Conservation (phyloP, 2,329 filamentous ascomycete genomes). For the Aquanectria penicillioides region DNA sequence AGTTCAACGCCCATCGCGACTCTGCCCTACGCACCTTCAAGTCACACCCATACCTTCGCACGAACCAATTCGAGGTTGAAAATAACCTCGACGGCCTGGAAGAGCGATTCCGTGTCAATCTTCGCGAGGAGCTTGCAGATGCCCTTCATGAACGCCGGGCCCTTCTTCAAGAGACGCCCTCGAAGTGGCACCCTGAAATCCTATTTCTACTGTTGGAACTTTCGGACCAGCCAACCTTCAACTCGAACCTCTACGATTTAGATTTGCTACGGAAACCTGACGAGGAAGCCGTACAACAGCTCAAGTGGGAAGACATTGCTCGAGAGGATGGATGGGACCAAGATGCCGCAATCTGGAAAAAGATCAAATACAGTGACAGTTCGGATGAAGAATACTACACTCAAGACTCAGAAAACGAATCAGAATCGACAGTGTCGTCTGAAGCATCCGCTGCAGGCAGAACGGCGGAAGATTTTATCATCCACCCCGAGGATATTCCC, state of each 20-base stretch:
- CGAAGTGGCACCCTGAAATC: constrained; percentile 81
- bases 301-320: constrained; percentile 85
- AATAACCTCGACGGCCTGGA: constrained; percentile 76
- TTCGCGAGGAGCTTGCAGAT: constrained; percentile 82
- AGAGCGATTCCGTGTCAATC: constrained; percentile 85
- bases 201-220: constrained; percentile 82
- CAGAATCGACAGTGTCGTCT: constrained; percentile 44
- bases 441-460: constrained; percentile 36
- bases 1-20: constrained; percentile 59
- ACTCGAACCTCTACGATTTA: constrained; percentile 73
- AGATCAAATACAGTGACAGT: constrained; percentile 73
- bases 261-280: constrained; percentile 58
- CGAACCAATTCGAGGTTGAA: constrained; percentile 79
- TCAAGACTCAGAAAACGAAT: constrained; percentile 51
- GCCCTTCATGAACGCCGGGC: constrained; percentile 69
- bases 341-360: constrained; percentile 75
- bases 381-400: constrained; percentile 63
- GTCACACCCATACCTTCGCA: constrained; percentile 68
- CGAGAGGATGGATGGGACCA: constrained; percentile 77
- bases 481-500: constrained; percentile 46
- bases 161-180: constrained; percentile 62
- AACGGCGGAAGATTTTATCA: constrained; percentile 47
- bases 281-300: constrained; percentile 54
- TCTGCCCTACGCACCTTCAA: constrained; percentile 62
- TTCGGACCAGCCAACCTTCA: constrained; percentile 80